Evolutionary conservation across 352 stramenopile genomes (phyloP).

Genomic region (Pythium insidiosum): DNA sequence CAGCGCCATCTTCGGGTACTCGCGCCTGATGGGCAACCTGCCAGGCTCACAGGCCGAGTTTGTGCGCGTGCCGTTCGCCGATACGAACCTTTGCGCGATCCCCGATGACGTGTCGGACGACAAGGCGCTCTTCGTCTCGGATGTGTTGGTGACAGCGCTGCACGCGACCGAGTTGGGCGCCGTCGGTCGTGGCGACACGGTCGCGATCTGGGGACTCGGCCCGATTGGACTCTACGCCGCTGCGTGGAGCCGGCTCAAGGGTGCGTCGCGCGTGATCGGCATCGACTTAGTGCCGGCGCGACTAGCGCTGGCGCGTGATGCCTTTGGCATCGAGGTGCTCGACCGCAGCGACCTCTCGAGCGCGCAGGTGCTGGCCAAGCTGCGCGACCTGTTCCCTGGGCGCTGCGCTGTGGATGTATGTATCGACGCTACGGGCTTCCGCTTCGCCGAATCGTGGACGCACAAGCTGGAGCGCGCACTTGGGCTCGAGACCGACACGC

Average conservation of each 20-base stretch:
- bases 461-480: constrained; percentile 17
- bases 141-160: constrained; percentile 25
- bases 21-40: constrained; percentile 18
- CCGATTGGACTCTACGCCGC: constrained; percentile 20
- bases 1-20: constrained; percentile 26
- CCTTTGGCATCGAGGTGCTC: constrained; percentile 22
- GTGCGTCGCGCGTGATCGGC: constrained; percentile 21
- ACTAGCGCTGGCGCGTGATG: constrained; percentile 13
- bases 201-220: constrained; percentile 26
- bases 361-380: constrained; percentile 14
- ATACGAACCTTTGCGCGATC: constrained; percentile 22
- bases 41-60: constrained; percentile 35
- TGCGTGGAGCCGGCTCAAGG: constrained; percentile 18
- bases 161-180: constrained; percentile 21
- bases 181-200: constrained; percentile 18
- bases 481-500: constrained; percentile 15
- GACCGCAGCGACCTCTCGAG: constrained; percentile 14
- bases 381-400: constrained; percentile 17
- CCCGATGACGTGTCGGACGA: constrained; percentile 20
- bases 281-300: constrained; percentile 20
- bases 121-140: constrained; percentile 25
- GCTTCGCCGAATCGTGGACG: constrained; percentile 14
- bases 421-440: constrained; percentile 25
- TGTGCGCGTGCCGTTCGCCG: constrained; percentile 30
- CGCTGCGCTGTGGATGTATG: constrained; percentile 20